These are phyloP conservation scores for Medakamo hakoo DNA, from an alignment of 139 green algal genomes.

Conservation along the genomic window DNA sequence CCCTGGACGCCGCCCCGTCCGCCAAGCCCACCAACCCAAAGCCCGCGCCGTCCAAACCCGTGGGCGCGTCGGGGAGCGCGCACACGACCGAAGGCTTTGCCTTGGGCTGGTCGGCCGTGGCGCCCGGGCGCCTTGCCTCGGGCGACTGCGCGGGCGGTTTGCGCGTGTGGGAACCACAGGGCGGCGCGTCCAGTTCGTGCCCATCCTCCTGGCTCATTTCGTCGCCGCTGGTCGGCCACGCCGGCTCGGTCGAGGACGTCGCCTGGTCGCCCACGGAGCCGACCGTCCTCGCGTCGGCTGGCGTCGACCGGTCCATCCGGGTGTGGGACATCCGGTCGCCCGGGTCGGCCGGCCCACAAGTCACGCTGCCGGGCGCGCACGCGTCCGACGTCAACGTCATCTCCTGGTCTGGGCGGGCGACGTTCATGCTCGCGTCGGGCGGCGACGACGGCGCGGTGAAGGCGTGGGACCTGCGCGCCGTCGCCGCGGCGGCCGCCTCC, in stretches of 20 bases:
- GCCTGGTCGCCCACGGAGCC: conserved; percentile 86
- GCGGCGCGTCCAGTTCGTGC: conserved; percentile 46
- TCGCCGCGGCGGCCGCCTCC: conserved; percentile 18
- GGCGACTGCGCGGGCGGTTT: conserved; percentile 43
- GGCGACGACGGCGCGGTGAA: conserved; percentile 71
- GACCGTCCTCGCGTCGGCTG: conserved; percentile 76
- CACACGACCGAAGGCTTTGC: conserved; percentile 77
- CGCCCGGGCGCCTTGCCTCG: conserved; percentile 48
- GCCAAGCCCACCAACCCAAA: conserved; percentile 1
- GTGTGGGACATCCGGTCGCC: conserved; percentile 72
- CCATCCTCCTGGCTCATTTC: conserved; percentile 23
- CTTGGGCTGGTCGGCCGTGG: conserved; percentile 63
- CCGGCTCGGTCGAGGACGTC: conserved; percentile 73
- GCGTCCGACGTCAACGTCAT: conserved; percentile 91
- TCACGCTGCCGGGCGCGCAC: conserved; percentile 43
- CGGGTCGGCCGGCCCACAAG: conserved; percentile 7
- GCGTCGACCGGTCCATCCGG: conserved; percentile 56
- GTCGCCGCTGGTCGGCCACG: conserved; percentile 21
- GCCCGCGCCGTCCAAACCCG: background rate
- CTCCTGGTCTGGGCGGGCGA: conserved; percentile 75
- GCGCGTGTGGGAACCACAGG: conserved; percentile 72
- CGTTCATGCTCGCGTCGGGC: conserved; percentile 87
- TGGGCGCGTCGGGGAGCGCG: conserved; percentile 16
- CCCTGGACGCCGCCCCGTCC: background rate
- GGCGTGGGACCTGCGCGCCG: conserved; percentile 88